phyloP scores from a whole-genome alignment of 2,329 filamentous ascomycete species.

The Fusarium equiseti region DNA sequence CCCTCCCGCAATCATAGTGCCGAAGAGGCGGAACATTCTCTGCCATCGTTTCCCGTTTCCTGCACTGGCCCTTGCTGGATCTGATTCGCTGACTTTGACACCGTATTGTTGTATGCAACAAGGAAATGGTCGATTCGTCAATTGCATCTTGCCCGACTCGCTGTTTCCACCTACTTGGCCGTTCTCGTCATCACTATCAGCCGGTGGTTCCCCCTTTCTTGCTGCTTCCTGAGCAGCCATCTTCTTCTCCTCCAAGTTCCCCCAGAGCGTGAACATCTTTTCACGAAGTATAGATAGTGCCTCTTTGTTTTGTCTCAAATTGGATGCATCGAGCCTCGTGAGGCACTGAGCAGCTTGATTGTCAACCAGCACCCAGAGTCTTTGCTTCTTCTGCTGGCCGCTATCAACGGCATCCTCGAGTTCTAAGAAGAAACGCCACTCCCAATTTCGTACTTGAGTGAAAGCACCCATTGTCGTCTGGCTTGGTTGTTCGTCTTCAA shows the following conservation, averaged over 20 bases:
- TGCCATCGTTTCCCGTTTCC: conserved; percentile 67
- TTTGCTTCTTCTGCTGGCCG: conserved; percentile 54
- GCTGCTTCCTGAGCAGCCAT: conserved; percentile 43
- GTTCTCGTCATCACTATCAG: conserved; percentile 55
- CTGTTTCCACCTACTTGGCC: conserved; percentile 19
- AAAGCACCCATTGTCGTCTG: conserved; percentile 41
- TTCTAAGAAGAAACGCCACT: conserved; percentile 86
- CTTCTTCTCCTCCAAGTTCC: conserved; percentile 77
- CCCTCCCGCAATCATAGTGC: conserved; percentile 65
- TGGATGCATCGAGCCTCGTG: conserved; percentile 60
- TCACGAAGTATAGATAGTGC: conserved; percentile 70
- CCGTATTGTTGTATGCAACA: conserved; percentile 82
- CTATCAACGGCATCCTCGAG: conserved; percentile 74
- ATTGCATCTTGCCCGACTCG: conserved; percentile 8
- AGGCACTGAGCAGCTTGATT: conserved; percentile 65
- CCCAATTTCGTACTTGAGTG: conserved; percentile 65
- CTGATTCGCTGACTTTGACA: conserved; percentile 58
- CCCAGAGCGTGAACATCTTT: conserved; percentile 84
- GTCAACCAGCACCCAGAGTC: conserved; percentile 77
- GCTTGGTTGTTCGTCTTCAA: conserved; percentile 30
- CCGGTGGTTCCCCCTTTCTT: conserved; percentile 51
- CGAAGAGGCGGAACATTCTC: conserved; percentile 73
- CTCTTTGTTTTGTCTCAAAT: conserved; percentile 66
- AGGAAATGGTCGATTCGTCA: conserved; percentile 71
- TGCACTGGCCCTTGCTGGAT: conserved; percentile 59